These are phyloP conservation scores for Phytophthora sojae DNA, from an alignment of 352 stramenopile genomes.

Conservation along the genomic window DNA sequence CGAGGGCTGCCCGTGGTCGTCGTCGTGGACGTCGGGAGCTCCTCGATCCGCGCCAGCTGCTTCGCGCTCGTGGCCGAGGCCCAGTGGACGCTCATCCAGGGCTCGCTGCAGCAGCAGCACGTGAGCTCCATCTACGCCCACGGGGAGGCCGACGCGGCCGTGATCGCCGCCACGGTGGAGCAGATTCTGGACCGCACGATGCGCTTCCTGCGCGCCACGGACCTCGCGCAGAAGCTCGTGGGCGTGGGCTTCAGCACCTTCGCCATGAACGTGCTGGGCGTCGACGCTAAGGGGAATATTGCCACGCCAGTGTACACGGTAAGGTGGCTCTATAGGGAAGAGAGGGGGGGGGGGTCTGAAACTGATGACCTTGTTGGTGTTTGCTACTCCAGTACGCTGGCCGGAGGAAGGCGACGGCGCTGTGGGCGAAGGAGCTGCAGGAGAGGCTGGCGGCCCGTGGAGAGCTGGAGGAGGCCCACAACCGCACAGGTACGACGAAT, in stretches of 20 bases:
- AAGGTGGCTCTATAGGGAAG: background rate
- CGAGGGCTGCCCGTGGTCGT: slow-evolving; percentile 62
- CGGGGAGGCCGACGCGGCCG: slow-evolving; percentile 62
- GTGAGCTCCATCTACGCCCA: slow-evolving; percentile 54
- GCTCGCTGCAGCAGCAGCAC: slow-evolving; percentile 73
- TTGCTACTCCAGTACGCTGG: slow-evolving; percentile 62
- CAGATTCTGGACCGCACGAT: slow-evolving; percentile 54
- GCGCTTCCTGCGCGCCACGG: slow-evolving; percentile 54
- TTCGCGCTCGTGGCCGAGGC: slow-evolving; percentile 64
- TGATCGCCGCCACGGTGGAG: slow-evolving; percentile 63
- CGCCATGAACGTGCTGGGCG: slow-evolving; percentile 94
- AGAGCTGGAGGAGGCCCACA: slow-evolving; percentile 62
- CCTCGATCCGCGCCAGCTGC: slow-evolving; percentile 91
- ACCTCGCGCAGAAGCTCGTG: slow-evolving; percentile 55
- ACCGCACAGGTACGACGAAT: slow-evolving; percentile 62
- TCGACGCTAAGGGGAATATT: slow-evolving; percentile 72
- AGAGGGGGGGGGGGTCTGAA: background rate
- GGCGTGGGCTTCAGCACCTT: slow-evolving; percentile 94
- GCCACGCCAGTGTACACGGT: slow-evolving; percentile 87
- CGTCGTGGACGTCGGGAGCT: slow-evolving; percentile 94
- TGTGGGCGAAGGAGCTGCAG: slow-evolving; percentile 60
- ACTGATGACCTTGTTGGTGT: slow-evolving; percentile 6
- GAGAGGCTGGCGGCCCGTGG: slow-evolving; percentile 47
- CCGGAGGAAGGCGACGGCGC: slow-evolving; percentile 51
- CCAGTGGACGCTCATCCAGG: slow-evolving; percentile 71